Conservation (phyloP, 2,329 filamentous ascomycete genomes). For the Cladobotryum protrusum region DNA sequence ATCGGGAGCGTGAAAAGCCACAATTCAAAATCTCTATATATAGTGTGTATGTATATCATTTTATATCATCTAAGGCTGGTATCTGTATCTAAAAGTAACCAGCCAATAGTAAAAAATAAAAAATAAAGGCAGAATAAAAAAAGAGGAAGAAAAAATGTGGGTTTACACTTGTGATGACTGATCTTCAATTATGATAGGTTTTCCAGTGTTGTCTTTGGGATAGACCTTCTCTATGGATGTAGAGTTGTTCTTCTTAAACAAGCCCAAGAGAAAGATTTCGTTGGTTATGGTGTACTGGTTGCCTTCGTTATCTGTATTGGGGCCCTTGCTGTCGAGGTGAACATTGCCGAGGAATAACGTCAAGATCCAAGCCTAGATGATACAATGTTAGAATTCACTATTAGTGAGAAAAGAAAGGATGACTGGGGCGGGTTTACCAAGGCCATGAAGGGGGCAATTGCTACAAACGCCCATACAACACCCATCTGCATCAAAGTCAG, state of each 20-base stretch:
- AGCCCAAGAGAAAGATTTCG: constrained; percentile 25
- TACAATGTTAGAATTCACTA: not conserved
- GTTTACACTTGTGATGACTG: too few relatives aligned
- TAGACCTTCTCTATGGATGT: not conserved
- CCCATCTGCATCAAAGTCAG: constrained; percentile 34
- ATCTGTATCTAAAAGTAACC: too few relatives aligned
- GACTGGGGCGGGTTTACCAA: constrained; percentile 19
- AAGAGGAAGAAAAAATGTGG: too few relatives aligned
- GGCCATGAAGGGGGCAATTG: constrained; percentile 53
- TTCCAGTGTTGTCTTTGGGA: too few relatives aligned
- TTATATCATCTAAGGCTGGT: too few relatives aligned
- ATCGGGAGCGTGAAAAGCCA: too few relatives aligned
- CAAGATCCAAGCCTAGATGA: constrained; percentile 19
- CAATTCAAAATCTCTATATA: too few relatives aligned
- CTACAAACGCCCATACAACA: constrained; percentile 60
- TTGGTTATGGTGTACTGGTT: constrained; percentile 21
- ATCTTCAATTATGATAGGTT: too few relatives aligned
- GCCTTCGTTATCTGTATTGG: constrained; percentile 21
- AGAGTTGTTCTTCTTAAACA: constrained; percentile 2
- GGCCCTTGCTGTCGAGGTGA: constrained; percentile 17
- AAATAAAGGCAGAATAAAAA: too few relatives aligned
- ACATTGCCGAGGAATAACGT: constrained; percentile 27
- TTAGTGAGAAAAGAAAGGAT: not conserved
- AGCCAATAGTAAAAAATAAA: too few relatives aligned
- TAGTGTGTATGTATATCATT: too few relatives aligned